These are phyloP conservation scores for Fusarium humuli DNA, from an alignment of 2,329 filamentous ascomycete genomes.

Conservation along the genomic window DNA sequence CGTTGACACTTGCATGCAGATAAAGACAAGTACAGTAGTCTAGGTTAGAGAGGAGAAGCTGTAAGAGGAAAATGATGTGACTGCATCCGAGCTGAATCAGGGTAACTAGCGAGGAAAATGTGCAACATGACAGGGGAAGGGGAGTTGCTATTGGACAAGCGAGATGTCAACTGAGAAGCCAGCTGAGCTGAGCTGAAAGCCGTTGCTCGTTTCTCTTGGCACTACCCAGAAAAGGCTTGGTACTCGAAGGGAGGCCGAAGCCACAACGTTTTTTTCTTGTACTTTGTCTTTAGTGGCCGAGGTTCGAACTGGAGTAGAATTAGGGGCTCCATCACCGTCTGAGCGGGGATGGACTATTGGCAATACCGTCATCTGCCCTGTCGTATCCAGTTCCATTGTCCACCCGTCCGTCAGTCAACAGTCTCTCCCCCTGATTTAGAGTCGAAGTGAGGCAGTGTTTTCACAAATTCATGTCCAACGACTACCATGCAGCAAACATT, in stretches of 20 bases:
- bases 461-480: background rate
- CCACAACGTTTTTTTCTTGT: constrained; percentile 47
- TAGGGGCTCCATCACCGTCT: constrained; percentile 40
- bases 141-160: constrained; percentile 29
- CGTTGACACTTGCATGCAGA: constrained; percentile 4
- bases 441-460: background rate
- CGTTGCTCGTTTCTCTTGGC: constrained; percentile 43
- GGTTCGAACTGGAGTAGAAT: constrained; percentile 25
- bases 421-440: constrained; percentile 12
- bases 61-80: constrained; percentile 33
- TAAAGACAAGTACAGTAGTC: background rate
- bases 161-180: constrained; percentile 26
- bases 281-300: constrained; percentile 39
- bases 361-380: constrained; percentile 40
- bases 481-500: background rate
- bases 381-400: background rate
- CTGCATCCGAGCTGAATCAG: constrained; percentile 33
- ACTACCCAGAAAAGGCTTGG: constrained; percentile 34
- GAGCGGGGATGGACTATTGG: constrained; percentile 45
- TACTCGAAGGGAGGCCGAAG: constrained; percentile 33
- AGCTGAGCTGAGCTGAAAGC: constrained; percentile 48
- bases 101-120: constrained; percentile 24
- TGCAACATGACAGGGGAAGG: constrained; percentile 28
- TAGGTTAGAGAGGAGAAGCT: constrained; percentile 15
- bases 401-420: constrained; percentile 1